Evolutionary conservation across 257 asterid genomes (phyloP).

Genomic region (Henckelia pumila): DNA sequence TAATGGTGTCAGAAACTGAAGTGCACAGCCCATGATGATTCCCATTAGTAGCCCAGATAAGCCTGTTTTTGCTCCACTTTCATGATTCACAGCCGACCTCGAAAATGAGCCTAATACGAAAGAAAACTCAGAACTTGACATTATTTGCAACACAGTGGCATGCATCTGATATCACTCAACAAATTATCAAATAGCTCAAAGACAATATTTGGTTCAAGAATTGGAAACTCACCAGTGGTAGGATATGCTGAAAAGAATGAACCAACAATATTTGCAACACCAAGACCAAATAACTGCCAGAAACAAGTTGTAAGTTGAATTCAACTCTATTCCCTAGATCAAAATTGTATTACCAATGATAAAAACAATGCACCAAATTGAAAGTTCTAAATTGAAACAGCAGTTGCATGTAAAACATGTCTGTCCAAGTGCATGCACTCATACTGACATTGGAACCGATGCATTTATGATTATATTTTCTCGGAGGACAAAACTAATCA

Average conservation of each 20-base stretch:
- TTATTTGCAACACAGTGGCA: conserved; percentile 18
- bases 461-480: conserved; percentile 4
- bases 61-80: conserved; percentile 99
- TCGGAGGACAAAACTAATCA: neutral
- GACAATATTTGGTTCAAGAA: conserved; percentile 25
- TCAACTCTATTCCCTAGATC: conserved; percentile 8
- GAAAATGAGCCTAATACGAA: conserved; percentile 80
- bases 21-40: conserved; percentile 91
- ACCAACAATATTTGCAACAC: conserved; percentile 91
- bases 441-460: conserved; percentile 16
- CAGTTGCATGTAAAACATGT: conserved; percentile 14
- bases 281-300: conserved; percentile 94
- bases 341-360: conserved; percentile 7
- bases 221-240: conserved; percentile 71
- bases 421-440: conserved; percentile 17
- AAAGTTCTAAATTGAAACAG: conserved; percentile 8
- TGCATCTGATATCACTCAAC: conserved; percentile 13
- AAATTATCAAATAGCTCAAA: conserved; percentile 23
- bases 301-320: conserved; percentile 26
- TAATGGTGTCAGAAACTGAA: conserved; percentile 85
- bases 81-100: conserved; percentile 98
- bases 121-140: conserved; percentile 33
- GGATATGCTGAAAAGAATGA: conserved; percentile 95
- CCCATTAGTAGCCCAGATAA: conserved; percentile 93
- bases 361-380: conserved; percentile 7